Conservation (phyloP, 192 early-diverging fungal genomes). For the Linnemannia elongata region DNA sequence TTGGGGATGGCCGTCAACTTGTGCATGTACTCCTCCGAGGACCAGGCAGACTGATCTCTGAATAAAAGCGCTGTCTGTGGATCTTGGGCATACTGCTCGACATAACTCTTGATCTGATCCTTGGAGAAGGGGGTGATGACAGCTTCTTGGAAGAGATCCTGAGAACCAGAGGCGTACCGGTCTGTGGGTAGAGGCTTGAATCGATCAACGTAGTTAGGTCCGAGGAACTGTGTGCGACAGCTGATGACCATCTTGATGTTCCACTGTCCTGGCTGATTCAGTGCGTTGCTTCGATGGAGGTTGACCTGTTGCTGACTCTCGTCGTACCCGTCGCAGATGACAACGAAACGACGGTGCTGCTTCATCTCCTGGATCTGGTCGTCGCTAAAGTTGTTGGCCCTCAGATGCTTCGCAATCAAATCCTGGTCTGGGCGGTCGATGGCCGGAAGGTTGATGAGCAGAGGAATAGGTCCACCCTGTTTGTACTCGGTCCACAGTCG, state of each 20-base stretch:
- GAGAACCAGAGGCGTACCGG: not conserved
- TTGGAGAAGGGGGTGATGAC: not conserved
- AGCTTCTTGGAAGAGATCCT: not conserved
- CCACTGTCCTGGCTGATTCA: not conserved
- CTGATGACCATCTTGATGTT: not conserved
- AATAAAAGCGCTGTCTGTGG: too few species aligned
- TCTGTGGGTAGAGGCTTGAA: not conserved
- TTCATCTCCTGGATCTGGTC: not conserved
- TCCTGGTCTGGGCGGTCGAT: not conserved
- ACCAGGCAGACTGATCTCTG: not conserved
- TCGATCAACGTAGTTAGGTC: not conserved
- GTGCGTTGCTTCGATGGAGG: too few species aligned
- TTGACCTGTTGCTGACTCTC: not conserved
- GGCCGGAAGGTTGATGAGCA: not conserved
- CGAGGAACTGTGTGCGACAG: not conserved
- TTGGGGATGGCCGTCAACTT: not conserved
- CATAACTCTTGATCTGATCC: not conserved
- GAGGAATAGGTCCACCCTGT: not conserved
- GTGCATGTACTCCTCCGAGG: not conserved
- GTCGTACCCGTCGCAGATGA: slow-evolving; percentile 2
- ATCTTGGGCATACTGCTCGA: not conserved
- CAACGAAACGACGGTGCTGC: not conserved
- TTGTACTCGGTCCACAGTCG: not conserved
- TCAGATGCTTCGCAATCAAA: not conserved
- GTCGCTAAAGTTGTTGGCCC: not conserved